Evolutionary conservation across 1,284 basidiomycete genomes (phyloP), one percentile per base, ranked within the genome.

Genomic region (Ceraceosorus guamensis): DNA sequence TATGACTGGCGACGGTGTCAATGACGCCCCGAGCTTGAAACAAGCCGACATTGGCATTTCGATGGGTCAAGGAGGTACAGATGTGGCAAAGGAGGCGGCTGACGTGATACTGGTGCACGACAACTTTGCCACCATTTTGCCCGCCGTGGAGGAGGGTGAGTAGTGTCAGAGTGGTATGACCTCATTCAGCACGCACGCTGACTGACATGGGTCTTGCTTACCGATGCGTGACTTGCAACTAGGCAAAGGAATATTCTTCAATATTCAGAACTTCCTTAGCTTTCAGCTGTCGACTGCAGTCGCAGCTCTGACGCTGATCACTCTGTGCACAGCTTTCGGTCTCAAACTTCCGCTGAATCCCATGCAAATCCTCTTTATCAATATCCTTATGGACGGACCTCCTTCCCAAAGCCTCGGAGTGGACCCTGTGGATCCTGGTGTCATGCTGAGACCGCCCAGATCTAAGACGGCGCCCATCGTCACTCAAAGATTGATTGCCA

Each of bases 361-460:
- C 3, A 97, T 97, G 91, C 92, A 97, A 77, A 97, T 98, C 68
- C 80, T 98, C 30, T 97, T 96, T 77, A 96, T 97, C 77, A 97
- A 97, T 78, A 96, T 97, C 73, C 83, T 97, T 52, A 96, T 96
- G 92, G 92, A 97, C 70, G 93, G 91, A n/a, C 92, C 92, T 13
- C 92, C 92, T 2, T 91, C 88, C 73, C 92, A 96, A 78, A 91
- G 88, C 50, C 82, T 98, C 46, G 93, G 93, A 50, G 93, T 98
- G 5, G 93, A 98, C 78, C 93, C 93, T 7, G 89, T 93, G 24
- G 88, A 95, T 75, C 87, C 87, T 18, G 85, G 93, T 35, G 96
- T 97, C 89, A 75, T 75, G 71, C 56, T 62, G 8, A 83, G 85
- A 59, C 91, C 90, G 0, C 93, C 93, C 13, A 81, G 93, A 49